Base-by-base conservation (phyloP, 2,329 filamentous ascomycete genomes). In the Botrytis deweyae region DNA sequence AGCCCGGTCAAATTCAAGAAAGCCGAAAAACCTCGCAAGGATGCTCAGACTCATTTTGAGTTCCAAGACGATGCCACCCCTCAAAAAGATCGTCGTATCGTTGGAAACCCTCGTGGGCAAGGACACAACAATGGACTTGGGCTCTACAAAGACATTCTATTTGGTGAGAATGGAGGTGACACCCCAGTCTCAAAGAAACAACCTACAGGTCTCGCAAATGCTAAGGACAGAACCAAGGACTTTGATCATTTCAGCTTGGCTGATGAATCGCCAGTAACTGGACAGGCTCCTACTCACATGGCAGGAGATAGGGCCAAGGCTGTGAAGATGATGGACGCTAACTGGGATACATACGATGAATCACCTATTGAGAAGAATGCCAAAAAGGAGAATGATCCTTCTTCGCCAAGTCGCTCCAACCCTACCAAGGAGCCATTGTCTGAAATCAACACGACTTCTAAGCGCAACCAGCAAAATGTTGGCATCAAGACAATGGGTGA, bases 1-100 rank as follows among this genome's bases (percentile, higher is more conserved):
- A 90, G 89, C 14, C 88, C 90, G 12, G 86, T 86, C 62, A 88
- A 88, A 76, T 85, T 87, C 72, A 86, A 89, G 22, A 85, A 88
- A 49, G 86, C 89, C 55, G 84, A 87, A 78, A 92, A 92, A 81
- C 87, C 92, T 55, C 93, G 95, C 74, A 93, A 90, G 61, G 93
- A 97, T 79, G 91, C 92, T 29, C 90, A 95, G 80, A 84, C 90
- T 1, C 94, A 98, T 82, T 98, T 97, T 80, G 90, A 96, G 75
- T 88, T 98, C 79, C 86, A 89, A 72, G 95, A 98, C 80, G 91
- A 95, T 73, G 90, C 89, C 67, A 88, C 88, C 49, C 88, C 88
- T 68, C 84, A 86, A 25, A 86, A 84, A 12, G 85, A 87, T 72
- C 83, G 84, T 62, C 85, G 86, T 70, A 79, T 82, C 66, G 80